Percentiles rank a stretch among this genome's conserved stretches.
Conservation (phyloP, 306 rosid genomes). For the Quercus mongolica region DNA sequence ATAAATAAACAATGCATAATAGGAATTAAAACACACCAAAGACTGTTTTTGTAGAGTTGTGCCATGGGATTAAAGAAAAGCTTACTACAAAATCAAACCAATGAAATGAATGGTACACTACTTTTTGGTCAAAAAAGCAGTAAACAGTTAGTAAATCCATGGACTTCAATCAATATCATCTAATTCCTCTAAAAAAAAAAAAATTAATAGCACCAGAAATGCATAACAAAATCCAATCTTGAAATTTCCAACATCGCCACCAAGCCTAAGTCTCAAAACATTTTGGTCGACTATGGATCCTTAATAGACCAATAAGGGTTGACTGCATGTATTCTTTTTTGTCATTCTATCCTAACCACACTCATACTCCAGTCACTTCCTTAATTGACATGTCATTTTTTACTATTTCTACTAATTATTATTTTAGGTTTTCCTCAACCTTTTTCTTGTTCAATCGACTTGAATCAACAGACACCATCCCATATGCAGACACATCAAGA, state of each 20-base stretch:
- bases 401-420: too few relatives aligned
- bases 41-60: background rate
- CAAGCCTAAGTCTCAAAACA: too few relatives aligned
- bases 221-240: background rate
- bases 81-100: background rate
- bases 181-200: background rate
- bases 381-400: too few relatives aligned
- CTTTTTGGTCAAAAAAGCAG: background rate
- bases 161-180: background rate
- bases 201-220: background rate
- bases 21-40: background rate
- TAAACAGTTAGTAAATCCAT: background rate
- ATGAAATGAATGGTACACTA: background rate
- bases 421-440: too few relatives aligned
- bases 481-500: background rate
- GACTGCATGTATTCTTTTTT: too few relatives aligned
- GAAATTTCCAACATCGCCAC: background rate
- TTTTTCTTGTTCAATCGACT: too few relatives aligned
- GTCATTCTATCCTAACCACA: too few relatives aligned
- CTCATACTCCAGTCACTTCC: too few relatives aligned
- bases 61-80: background rate
- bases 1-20: background rate
- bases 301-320: too few relatives aligned
- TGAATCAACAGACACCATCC: too few relatives aligned
- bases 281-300: too few relatives aligned